Base-by-base conservation (phyloP, 148 eudicot species). In the Camellia sinensis region DNA sequence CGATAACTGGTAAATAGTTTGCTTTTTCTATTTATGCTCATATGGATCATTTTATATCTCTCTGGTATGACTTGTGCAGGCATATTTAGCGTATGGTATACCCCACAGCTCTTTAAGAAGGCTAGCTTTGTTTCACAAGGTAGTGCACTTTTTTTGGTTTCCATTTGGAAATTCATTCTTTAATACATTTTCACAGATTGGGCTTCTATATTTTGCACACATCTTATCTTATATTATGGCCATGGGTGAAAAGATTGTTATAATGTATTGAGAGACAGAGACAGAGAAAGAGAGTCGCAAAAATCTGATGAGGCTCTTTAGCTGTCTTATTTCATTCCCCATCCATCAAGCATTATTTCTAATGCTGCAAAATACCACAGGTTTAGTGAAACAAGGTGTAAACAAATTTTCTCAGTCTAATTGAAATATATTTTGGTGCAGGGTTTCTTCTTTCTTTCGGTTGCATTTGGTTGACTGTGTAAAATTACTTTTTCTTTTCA, bases 81-180 rank as follows among this genome's bases (percentile, higher is more conserved):
- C 97, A 80, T 93, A 90, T 89, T 86, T 95, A 83, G 97, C 98
- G 0, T 95, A 89, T 80, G 97, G 97, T 40, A 86, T 91, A 70
- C 97, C 96, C 15, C 87, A 87, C 80, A 89, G 88, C 82, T 89
- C 97, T 75, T 81, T 93, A 80, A 93, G 88, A 88, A 87, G 94
- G 88, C 78, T 95, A 69, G 92, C 94, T 52, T 84, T 95, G 78
- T 95, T 91, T 84, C 97, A 93, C 86, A 95, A 95, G 97, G 97
- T 92, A 90, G 82, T 83, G 85, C 86, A 80, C 70, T 83, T 84
- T 59, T 82, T 79, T 69, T 10, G 56, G 22, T 73, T 52, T 71
- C 67, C 50, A 19, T 65, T 43, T 52, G 13, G 12, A 18, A 13
- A 22, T 54, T 9, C 3, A 37, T 66, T 43, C 15, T 15, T 57